Evolutionary conservation across 2,329 filamentous ascomycete species (phyloP), one percentile per base, ranked within the genome.

Genomic region (Arthrobotrys pseudoclavata): DNA sequence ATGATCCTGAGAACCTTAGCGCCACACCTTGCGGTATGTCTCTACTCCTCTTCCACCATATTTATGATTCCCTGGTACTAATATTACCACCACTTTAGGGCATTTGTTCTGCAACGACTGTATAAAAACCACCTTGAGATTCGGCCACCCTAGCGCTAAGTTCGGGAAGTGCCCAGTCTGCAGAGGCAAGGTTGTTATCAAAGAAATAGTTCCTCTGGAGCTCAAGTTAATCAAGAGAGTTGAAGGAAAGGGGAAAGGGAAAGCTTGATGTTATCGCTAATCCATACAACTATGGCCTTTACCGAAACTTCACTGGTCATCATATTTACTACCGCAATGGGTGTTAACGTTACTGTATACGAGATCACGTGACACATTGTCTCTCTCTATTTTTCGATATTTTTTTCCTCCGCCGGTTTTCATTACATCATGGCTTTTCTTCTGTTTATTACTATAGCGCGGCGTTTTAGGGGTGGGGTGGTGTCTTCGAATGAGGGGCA

Each of bases 51-150:
- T n/a, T 18, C 42, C 18, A 42, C 40, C 15, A 45, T 52, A 45
- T 60, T 0, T 34, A 15, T 20, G 18, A 24, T 18, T 20, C 7
- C 15, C 31, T 20, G 26, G 26, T 63, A 57, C 53, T 74, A 60
- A 69, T 29, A 62, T 79, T 47, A 55, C 64, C 20, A 47, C 29
- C 37, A 61, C 24, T 57, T 37, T 37, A 82, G 81, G 81, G 10
- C 81, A 82, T 71, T 78, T 81, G 67, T 82, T 81, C 47, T 82
- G 81, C 52, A 79, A 81, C 40, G 69, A 80, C 3, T 82, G 81
- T 37, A 72, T 82, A 18, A 79, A 79, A 42, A 78, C 79, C 4
- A 80, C 81, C 1, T 76, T 82, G 20, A 80, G 80, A 55, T 79
- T 80, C 48, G 79, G 78, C 6, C 74, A 76, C 24, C 75, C 79